Conservation (phyloP, 78 protist species). For the Dictyostelium brefeldianum region DNA sequence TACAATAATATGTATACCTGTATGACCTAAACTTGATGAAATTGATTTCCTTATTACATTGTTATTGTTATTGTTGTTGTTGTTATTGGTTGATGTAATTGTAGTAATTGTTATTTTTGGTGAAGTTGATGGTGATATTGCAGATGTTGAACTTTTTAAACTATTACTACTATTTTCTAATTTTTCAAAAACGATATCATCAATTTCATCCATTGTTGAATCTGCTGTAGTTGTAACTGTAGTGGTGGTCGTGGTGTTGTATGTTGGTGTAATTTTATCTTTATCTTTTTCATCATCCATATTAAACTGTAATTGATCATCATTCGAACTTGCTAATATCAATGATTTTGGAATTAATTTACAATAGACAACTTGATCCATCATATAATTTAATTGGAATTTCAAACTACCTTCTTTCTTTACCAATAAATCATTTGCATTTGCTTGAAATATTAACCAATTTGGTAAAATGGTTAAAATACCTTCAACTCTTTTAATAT, state of each 20-base stretch:
- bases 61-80: not conserved
- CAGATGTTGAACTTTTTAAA: too few species aligned
- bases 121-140: too few species aligned
- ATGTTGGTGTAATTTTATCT: too few species aligned
- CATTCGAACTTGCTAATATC: not conserved
- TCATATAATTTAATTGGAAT: slow-evolving; percentile 60
- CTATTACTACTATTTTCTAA: not conserved
- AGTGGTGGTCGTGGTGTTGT: too few species aligned
- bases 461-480: slow-evolving; percentile 43
- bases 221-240: too few species aligned
- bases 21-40: not conserved
- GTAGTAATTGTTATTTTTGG: not conserved
- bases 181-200: not conserved
- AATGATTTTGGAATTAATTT: slow-evolving; percentile 12
- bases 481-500: slow-evolving; percentile 29
- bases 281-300: slow-evolving; percentile 27
- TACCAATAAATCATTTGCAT: slow-evolving; percentile 24
- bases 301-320: slow-evolving; percentile 41
- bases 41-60: slow-evolving; percentile 11
- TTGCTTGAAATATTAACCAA: slow-evolving; percentile 68
- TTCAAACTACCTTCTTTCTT: slow-evolving; percentile 48
- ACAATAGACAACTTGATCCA: slow-evolving; percentile 43
- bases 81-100: not conserved
- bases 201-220: not conserved
- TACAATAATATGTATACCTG: slow-evolving; percentile 22